Percentiles rank a stretch among this genome's conserved stretches.
These are phyloP conservation scores for Gelatoporia subvermispora DNA, from an alignment of 768 basidiomycete genomes.

Conservation along the genomic window DNA sequence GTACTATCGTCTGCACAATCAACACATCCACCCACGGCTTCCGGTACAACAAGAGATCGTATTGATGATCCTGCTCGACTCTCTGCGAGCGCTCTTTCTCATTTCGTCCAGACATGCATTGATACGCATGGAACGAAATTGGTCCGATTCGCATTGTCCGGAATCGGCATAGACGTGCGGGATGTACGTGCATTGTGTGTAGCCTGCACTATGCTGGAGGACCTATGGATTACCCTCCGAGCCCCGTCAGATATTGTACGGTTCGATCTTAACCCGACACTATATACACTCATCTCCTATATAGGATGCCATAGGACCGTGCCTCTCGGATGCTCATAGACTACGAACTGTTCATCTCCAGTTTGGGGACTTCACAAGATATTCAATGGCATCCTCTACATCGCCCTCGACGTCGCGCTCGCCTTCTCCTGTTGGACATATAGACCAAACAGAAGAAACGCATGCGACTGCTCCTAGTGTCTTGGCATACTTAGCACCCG, in stretches of 20 bases:
- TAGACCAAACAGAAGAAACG: no score
- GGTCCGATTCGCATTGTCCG: background rate
- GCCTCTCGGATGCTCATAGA: slow-evolving; percentile 39
- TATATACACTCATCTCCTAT: background rate
- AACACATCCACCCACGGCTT: no score
- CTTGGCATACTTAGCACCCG: slow-evolving; percentile 11
- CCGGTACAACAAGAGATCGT: background rate
- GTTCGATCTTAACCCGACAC: background rate
- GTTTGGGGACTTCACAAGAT: no score
- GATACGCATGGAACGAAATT: background rate
- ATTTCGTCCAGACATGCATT: no score
- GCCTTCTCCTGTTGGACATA: no score
- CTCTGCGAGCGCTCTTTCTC: no score
- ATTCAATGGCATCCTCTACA: slow-evolving; percentile 33
- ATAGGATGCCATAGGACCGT: slow-evolving; percentile 37
- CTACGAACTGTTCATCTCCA: slow-evolving; percentile 55
- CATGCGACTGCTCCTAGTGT: no score
- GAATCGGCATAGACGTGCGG: slow-evolving; percentile 33
- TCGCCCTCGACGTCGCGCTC: slow-evolving; percentile 8
- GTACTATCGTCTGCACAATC: no score
- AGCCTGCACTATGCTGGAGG: slow-evolving; percentile 48
- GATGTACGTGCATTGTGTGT: slow-evolving; percentile 51
- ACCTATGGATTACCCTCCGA: slow-evolving; percentile 38
- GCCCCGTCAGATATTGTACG: no score
- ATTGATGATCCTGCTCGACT: background rate